Base-by-base conservation (phyloP, 371 early-diverging fungal genomes). In the Mucor lusitanicus region DNA sequence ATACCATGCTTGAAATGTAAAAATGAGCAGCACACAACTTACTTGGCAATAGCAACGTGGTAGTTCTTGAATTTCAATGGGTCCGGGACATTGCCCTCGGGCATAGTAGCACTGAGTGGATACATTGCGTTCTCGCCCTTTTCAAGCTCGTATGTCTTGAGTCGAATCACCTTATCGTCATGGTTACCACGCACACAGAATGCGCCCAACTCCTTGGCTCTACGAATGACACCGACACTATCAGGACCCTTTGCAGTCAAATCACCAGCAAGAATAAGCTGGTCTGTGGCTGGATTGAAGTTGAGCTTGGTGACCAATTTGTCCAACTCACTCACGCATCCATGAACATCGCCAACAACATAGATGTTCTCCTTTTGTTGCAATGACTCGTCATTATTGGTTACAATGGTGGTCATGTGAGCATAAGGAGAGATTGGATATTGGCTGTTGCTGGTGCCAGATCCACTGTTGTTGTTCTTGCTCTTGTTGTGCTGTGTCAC, bases 161-260 rank as follows among this genome's bases (percentile, higher is more conserved):
- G 86, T 3, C 89, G 81, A 11, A 92, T 55, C 3, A 91, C 85
- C 56, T 85, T 81, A 68, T 92, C 91, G 54, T 92, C 93, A 56
- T 92, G 92, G 64, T 92, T 92, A n/a, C 93, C 93, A 11, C 92
- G 86, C 3, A 90, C 89, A 72, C 89, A 85, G 58, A 82, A 68
- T 11, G 88, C 88, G 17, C 79, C 79, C 6, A 90, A 44, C 25
- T 82, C 65, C 30, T 75, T 68, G 0, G 88, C 90, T 25, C 77
- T 71, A 33, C 83, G 76, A 40, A 92, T 70, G 1, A 92, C 92
- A n/a, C 81, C 85, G 0, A 82, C 50, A 28, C 88, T 89, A 53
- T 88, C 78, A 3, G 91, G 90, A 0, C 93, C 93, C 59, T 89
- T 91, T 53, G 88, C 83, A 7, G 86, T 85, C 11, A 92, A 54